A percentile compares a stretch with the other conserved stretches of the same genome.
These are phyloP conservation scores for Thermomucor indicae-seudaticae DNA, from an alignment of 371 early-diverging fungal genomes.

Conservation along the genomic window DNA sequence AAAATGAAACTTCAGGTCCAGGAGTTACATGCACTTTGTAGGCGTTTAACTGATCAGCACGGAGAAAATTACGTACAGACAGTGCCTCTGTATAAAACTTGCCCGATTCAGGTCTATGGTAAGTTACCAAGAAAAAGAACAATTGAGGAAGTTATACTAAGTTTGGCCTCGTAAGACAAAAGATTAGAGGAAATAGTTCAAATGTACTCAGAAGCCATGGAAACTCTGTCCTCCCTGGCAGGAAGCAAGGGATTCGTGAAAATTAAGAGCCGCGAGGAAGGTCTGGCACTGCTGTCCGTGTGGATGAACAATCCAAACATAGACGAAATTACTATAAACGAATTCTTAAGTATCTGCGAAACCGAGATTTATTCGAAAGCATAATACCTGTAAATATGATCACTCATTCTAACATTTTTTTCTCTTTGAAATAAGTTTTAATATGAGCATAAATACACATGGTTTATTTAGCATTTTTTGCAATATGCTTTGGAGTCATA, in stretches of 20 bases:
- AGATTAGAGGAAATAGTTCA: constrained; percentile 13
- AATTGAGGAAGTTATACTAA: neutral
- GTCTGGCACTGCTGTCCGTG: constrained; percentile 27
- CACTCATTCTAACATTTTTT: neutral
- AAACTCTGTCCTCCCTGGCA: constrained; percentile 16
- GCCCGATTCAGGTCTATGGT: constrained; percentile 30
- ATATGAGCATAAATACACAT: no score
- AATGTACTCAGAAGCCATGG: constrained; percentile 31
- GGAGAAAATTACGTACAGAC: constrained; percentile 13
- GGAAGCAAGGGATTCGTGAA: constrained; percentile 15
- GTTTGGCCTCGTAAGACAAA: constrained; percentile 9
- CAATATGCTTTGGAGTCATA: no score
- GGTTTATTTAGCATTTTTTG: no score
- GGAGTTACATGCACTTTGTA: constrained; percentile 18
- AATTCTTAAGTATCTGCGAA: constrained; percentile 33
- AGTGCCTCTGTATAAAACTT: constrained; percentile 28
- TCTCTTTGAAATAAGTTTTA: no score
- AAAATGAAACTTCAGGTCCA: constrained; percentile 28
- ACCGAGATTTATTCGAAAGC: constrained; percentile 5
- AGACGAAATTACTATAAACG: constrained; percentile 12
- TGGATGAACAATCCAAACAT: constrained; percentile 42
- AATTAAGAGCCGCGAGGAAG: constrained; percentile 28
- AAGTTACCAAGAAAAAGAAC: neutral
- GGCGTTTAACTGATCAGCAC: constrained; percentile 7
- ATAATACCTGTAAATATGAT: no score